Percentiles rank a stretch among this genome's conserved stretches.
Conservation (phyloP, 176 grass and related monocot genomes). For the Canna indica region DNA sequence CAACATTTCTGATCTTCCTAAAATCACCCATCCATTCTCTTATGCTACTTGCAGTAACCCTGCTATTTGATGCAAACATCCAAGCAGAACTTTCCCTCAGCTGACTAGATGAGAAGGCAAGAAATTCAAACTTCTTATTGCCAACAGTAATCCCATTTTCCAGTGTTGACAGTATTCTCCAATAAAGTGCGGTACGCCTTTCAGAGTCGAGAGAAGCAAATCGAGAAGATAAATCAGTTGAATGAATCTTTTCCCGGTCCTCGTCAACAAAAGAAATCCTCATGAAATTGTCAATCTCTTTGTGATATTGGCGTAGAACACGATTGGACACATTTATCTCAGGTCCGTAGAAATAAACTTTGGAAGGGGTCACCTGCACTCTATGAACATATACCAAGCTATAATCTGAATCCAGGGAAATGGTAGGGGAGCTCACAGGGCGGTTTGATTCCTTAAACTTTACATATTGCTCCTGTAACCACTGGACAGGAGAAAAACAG, state of each 20-base stretch:
- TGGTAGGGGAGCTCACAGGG: constrained; percentile 20
- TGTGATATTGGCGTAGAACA: constrained; percentile 42
- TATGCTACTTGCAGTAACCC: constrained; percentile 46
- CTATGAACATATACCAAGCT: constrained; percentile 76
- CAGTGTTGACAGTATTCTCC: constrained; percentile 58
- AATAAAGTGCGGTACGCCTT: constrained; percentile 46
- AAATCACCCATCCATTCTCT: constrained; percentile 87
- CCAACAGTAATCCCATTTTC: constrained; percentile 66
- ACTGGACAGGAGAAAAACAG: constrained; percentile 56
- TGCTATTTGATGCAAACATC: constrained; percentile 67
- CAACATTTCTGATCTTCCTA: constrained; percentile 61
- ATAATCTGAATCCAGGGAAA: constrained; percentile 49
- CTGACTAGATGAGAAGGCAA: constrained; percentile 94
- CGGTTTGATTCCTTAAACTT: constrained; percentile 19
- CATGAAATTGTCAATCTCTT: constrained; percentile 65
- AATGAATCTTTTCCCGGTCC: constrained; percentile 62
- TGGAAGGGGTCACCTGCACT: constrained; percentile 79
- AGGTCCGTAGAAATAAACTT: constrained; percentile 79
- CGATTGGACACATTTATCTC: constrained; percentile 95
- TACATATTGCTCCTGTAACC: constrained; percentile 40
- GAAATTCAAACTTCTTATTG: constrained; percentile 78
- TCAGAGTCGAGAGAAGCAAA: constrained; percentile 20
- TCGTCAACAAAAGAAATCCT: constrained; percentile 88
- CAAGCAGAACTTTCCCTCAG: constrained; percentile 85
- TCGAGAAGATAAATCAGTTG: constrained; percentile 58